Base-by-base conservation (phyloP, 805 yeast species). In the Komagataella populi region DNA sequence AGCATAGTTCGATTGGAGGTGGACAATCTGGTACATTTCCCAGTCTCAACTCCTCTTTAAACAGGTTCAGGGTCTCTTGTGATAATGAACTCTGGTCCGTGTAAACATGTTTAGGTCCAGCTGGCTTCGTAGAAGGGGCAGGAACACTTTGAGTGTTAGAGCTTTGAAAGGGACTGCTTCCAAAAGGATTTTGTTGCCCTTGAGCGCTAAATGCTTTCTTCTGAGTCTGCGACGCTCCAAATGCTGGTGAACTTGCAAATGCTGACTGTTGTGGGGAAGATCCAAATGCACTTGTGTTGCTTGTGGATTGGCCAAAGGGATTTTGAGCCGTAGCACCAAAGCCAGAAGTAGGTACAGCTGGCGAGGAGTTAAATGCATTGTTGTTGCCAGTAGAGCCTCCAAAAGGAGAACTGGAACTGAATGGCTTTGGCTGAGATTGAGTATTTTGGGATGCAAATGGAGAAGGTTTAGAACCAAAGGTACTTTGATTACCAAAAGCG, bases 11-110 rank as follows among this genome's bases (percentile, higher is more conserved):
- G 10, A 46, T 18, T 12, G 52, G 47, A 5, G 52, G 52, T 4
- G 52, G 49, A 7, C 47, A 23, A 14, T 46, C 52, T 6, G 52
- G 52, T 12, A 50, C 43, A 7, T 22, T 39, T 4, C 52, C 52
- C 23, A 50, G 47, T 20, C 17, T 8, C 23, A 50, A 50, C 45
- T 22, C 49, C 6, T 48, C 39, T 30, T 30, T 30, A 30, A 30
- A 30, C 14, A 30, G 14, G 3, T 14, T 30, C 5, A 30, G 14
- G 10, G 39, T 30, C 39, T 30, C 39, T 30, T 8, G 4, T 30
- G 39, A 14, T 8, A 30, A 30, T 30, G 39, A 10, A 12, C 14
- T 14, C 14, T 30, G 39, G 14, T 30, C 39, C 14, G 39, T 30
- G 39, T 30, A 30, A 30, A 30, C 39, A 14, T 30, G 39, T 10